Conservation (phyloP, 2,329 filamentous ascomycete species). For the Neonectria hederae region DNA sequence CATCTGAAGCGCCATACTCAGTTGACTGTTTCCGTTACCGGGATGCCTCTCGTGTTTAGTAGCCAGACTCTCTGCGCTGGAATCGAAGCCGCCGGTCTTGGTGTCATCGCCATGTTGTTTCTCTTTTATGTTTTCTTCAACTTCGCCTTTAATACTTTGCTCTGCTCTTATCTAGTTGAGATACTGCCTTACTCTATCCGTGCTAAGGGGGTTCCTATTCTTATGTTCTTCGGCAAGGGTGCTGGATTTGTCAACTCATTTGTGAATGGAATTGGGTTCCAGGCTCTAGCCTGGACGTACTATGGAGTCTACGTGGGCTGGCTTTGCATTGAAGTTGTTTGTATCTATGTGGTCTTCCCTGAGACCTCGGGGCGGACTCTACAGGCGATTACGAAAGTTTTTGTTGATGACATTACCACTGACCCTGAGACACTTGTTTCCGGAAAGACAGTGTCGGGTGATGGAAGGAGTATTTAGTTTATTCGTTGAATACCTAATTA, state of each 20-base stretch:
- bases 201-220: constrained; percentile 28
- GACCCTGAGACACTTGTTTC: not conserved
- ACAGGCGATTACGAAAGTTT: not conserved
- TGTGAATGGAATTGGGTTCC: constrained; percentile 21
- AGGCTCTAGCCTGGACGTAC: constrained; percentile 21
- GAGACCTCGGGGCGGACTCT: constrained; percentile 18
- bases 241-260: constrained; percentile 21
- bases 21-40: constrained; percentile 21
- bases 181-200: constrained; percentile 27
- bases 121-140: constrained; percentile 33
- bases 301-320: constrained; percentile 21
- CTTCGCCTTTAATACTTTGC: constrained; percentile 30
- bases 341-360: constrained; percentile 16
- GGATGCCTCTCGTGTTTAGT: constrained; percentile 30
- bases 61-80: constrained; percentile 28
- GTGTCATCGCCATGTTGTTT: constrained; percentile 25
- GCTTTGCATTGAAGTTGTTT: constrained; percentile 12
- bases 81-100: constrained; percentile 13
- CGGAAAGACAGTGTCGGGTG: not conserved
- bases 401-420: not conserved
- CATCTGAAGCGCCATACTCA: constrained; percentile 32
- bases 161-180: constrained; percentile 31
- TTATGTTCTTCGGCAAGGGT: constrained; percentile 30
- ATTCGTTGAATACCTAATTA: too few relatives aligned
- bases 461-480: not conserved